Percentiles rank a stretch among this genome's conserved stretches.
These are phyloP conservation scores for Arthrobotrys entomopaga DNA, from an alignment of 2,329 filamentous ascomycete species.

Conservation along the genomic window DNA sequence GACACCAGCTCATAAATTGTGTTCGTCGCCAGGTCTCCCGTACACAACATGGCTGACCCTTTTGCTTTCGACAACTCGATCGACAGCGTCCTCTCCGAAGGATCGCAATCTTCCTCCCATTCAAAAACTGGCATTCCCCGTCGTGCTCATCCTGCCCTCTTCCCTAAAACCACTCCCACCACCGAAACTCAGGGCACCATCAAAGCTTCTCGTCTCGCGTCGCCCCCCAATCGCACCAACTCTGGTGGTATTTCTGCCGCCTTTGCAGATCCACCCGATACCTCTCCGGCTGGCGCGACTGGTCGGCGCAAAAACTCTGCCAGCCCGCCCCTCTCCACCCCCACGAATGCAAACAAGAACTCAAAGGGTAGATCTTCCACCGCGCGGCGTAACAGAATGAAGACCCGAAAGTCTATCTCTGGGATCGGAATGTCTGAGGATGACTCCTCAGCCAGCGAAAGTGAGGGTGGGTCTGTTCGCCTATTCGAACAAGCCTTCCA, in stretches of 20 bases:
- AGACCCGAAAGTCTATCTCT: constrained; percentile 43
- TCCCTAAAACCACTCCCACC: constrained; percentile 42
- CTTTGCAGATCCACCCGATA: constrained; percentile 22
- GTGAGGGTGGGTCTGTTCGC: constrained; percentile 34
- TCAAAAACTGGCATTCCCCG: constrained; percentile 49
- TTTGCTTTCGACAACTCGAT: constrained; percentile 43
- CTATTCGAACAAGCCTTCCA: constrained; percentile 50
- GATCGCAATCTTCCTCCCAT: constrained; percentile 27
- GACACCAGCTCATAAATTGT: constrained; percentile 44
- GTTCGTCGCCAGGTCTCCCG: constrained; percentile 10
- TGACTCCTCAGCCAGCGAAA: constrained; percentile 51
- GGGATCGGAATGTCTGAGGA: constrained; percentile 39
- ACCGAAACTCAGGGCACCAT: constrained; percentile 50
- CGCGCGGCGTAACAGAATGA: constrained; percentile 46
- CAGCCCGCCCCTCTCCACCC: constrained; percentile 36
- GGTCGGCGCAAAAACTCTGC: constrained; percentile 40
- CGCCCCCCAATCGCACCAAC: constrained; percentile 40
- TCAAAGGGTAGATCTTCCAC: constrained; percentile 46
- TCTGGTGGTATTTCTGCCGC: constrained; percentile 27
- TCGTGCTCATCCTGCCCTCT: constrained; percentile 52
- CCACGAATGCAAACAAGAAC: constrained; percentile 31
- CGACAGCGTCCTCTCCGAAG: constrained; percentile 50
- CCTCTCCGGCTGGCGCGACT: constrained; percentile 18
- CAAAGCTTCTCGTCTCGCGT: constrained; percentile 42
- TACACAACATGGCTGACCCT: constrained; percentile 48